Percentiles rank a stretch among this genome's conserved stretches.
phyloP scores from a whole-genome alignment of 768 basidiomycete species.

The Kockovaella imperatae region DNA sequence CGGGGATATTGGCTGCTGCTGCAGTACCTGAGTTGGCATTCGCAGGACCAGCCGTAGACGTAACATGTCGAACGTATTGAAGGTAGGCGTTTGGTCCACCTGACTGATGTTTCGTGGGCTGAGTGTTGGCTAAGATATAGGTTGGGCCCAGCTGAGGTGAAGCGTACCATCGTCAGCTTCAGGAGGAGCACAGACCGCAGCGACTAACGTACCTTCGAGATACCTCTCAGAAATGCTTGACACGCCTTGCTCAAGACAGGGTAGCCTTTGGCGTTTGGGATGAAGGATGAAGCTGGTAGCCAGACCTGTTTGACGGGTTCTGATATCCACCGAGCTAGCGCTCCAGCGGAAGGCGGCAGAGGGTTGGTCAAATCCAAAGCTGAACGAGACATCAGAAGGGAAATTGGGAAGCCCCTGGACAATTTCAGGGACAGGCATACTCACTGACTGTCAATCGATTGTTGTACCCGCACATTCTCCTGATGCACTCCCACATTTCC shows the following conservation, averaged over 20 bases:
- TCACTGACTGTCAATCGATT: slow-evolving; percentile 46
- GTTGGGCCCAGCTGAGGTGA: slow-evolving; percentile 67
- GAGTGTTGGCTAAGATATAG: slow-evolving; percentile 68
- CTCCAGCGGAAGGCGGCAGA: slow-evolving; percentile 65
- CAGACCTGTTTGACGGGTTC: slow-evolving; percentile 86
- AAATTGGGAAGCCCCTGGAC: neutral
- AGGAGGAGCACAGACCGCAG: neutral
- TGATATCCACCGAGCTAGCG: slow-evolving; percentile 80
- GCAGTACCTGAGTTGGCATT: slow-evolving; percentile 4
- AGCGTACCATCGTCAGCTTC: neutral
- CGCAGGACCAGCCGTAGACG: slow-evolving; percentile 13
- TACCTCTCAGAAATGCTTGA: slow-evolving; percentile 80
- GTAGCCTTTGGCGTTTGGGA: slow-evolving; percentile 91
- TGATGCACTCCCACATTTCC: slow-evolving; percentile 98
- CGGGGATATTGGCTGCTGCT: slow-evolving; percentile 2
- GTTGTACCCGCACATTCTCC: slow-evolving; percentile 75
- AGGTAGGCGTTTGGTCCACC: slow-evolving; percentile 83
- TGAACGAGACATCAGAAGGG: slow-evolving; percentile 62
- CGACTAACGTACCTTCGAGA: slow-evolving; percentile 43
- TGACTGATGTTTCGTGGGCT: slow-evolving; percentile 57
- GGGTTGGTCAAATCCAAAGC: slow-evolving; percentile 88
- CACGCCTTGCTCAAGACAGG: slow-evolving; percentile 91
- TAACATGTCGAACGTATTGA: slow-evolving; percentile 57
- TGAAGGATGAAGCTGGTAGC: slow-evolving; percentile 82
- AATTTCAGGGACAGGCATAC: slow-evolving; percentile 6